Base-by-base conservation (phyloP, 2,329 filamentous ascomycete species). In the Aureobasidium sp. region DNA sequence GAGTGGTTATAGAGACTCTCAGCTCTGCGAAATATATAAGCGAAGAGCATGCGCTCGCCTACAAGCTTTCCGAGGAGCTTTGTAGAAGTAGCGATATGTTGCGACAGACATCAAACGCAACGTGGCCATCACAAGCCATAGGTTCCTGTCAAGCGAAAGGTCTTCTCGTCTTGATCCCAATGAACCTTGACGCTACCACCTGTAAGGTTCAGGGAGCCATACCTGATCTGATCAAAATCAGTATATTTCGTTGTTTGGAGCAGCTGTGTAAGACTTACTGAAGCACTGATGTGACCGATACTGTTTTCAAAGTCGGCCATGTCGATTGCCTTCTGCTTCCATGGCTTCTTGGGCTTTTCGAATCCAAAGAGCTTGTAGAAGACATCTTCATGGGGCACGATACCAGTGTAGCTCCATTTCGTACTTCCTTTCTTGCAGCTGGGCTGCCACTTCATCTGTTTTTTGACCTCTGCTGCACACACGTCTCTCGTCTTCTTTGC, bases 131-230 rank as follows among this genome's bases (percentile, higher is more conserved):
- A 53, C 17, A 53, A 27, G 17, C 50, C 50, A 40, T 53, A 53
- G 7, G 50, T 53, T 31, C 23, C 50, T 15, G 50, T 6, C 50
- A 55, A 38, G 25, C 40, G 33, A n/a, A 55, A 33, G 6, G 51
- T 43, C 25, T 54, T 55, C n/a, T 55, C 37, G 2, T 43, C 51
- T 21, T 43, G 51, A 23, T 55, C 51, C 51, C 51, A 55, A 17
- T 55, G 27, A n/a, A 55, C 37, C 15, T 55, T 55, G 37, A 55
- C 25, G 15, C 38, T 25, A 9, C 33, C 37, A 21, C 37, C 51
- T 23, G 51, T 43, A n/a, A 55, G 15, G 10, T 10, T 43, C 51
- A 43, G 10, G 11, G 23, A 19, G 25, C 19, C 17, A n/a, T 43
- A 43, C 10, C 37, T 25, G 21, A 43, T 43, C 37, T 55, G 21